Percentiles rank a stretch among this genome's conserved stretches.
Evolutionary conservation across 129 eudicot species (phyloP).

Genomic region (Kitagawia praeruptora): DNA sequence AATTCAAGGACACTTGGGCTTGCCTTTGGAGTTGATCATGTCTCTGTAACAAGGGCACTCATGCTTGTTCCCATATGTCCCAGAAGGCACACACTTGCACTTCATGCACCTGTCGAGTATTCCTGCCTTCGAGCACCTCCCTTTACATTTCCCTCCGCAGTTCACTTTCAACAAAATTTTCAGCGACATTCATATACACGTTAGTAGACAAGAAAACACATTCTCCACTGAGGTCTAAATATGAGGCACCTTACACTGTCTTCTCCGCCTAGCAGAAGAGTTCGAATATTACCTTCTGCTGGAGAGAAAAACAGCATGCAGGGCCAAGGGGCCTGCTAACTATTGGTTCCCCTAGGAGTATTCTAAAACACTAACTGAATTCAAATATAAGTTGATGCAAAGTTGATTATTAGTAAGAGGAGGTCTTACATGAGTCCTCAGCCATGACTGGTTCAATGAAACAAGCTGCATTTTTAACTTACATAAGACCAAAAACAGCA

Average conservation of each 20-base stretch:
- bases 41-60: conserved; percentile 58
- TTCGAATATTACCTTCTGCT: background rate
- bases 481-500: too few relatives aligned
- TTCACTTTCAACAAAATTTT: conserved; percentile 19
- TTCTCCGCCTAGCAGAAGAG: background rate
- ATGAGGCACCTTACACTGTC: background rate
- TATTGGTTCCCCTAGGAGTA: background rate
- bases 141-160: conserved; percentile 41
- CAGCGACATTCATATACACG: background rate
- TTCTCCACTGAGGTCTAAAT: background rate
- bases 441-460: conserved; percentile 23
- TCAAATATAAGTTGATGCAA: background rate
- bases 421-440: conserved; percentile 9
- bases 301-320: background rate
- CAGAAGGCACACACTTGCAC: conserved; percentile 81
- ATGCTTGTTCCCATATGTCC: conserved; percentile 51
- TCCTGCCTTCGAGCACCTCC: conserved; percentile 49
- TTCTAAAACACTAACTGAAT: background rate
- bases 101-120: conserved; percentile 53
- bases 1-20: conserved; percentile 62
- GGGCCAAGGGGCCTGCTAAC: background rate
- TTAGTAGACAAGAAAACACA: background rate
- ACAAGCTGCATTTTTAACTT: too few relatives aligned
- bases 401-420: background rate
- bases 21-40: conserved; percentile 61